Evolutionary conservation across 306 rosid species (phyloP).

Genomic region (Lotus japonicus): DNA sequence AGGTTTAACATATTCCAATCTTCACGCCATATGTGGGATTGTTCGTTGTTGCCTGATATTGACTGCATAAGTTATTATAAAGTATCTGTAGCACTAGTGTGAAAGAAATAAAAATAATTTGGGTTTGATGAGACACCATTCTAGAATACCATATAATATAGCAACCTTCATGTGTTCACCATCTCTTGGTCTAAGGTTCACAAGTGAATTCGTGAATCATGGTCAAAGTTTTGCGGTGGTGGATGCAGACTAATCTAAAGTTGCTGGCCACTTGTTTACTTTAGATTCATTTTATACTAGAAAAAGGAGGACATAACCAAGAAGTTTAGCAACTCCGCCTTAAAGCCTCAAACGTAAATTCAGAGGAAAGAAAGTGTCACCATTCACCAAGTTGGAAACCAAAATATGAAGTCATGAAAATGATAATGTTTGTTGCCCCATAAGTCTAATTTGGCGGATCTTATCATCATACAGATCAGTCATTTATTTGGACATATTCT

Average conservation of each 20-base stretch:
- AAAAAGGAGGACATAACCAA: not conserved
- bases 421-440: too few relatives aligned
- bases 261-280: not conserved
- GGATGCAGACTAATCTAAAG: not conserved
- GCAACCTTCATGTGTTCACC: not conserved
- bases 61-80: not conserved
- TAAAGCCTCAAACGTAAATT: not conserved
- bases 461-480: not conserved
- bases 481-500: not conserved
- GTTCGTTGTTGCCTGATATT: not conserved
- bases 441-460: not conserved
- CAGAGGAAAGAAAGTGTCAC: constrained; percentile 2
- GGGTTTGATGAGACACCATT: not conserved
- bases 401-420: not conserved
- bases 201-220: constrained; percentile 1
- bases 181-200: not conserved
- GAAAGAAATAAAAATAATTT: not conserved
- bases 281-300: not conserved
- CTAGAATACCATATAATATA: not conserved
- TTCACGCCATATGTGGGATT: not conserved
- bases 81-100: not conserved
- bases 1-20: not conserved
- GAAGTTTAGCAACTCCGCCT: not conserved
- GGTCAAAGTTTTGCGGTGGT: constrained; percentile 19
- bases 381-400: constrained; percentile 15